Base-by-base conservation (phyloP, 2,329 filamentous ascomycete genomes). In the Neofusicoccum umdonicola region DNA sequence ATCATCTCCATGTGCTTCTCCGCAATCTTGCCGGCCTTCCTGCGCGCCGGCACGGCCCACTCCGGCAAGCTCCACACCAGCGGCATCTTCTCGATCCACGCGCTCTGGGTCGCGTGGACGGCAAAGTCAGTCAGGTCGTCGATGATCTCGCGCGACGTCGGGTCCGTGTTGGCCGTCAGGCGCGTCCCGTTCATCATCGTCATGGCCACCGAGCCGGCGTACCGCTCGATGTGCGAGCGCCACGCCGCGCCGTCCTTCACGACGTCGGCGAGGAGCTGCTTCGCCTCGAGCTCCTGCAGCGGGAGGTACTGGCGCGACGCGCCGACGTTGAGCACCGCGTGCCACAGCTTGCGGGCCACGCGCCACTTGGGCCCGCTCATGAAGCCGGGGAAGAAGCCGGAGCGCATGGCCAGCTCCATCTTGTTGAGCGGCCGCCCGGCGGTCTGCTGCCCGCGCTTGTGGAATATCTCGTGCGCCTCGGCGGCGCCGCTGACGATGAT, bases 21-120 rank as follows among this genome's bases (percentile, higher is more conserved):
- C 13, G 31, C 58, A 9, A 62, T 41, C 31, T 17, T 22, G 9
- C 15, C 12, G 1, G 80, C 81, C 37, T 79, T 74, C 39, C 69
- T 71, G 19, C 74, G 74, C 34, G 74, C 68, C 0, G 82, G 80
- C 15, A 80, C 31, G 0, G 65, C 56, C 17, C 65, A 66, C 8
- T 71, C 69, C 2, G 72, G 71, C 12, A 87, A 71, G 3, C 67
- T 65, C 22, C 80, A 75, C 1, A 85, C 66, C 0, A 80, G 57
- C 0, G 83, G 83, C 54, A 78, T 84, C 8, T 79, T 71, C 63
- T 85, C 81, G 2, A 83, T 69, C 58, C 58, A 62, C n/a, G 34
- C 31, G 15, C 8, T 12, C 4, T 17, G 15, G 9, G 15, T 37
- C 1, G 31, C 12, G 19, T 47, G 58, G 2, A n/a, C 15, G 8